phyloP scores from a whole-genome alignment of 1,284 basidiomycete species.

The Papiliotrema laurentii region DNA sequence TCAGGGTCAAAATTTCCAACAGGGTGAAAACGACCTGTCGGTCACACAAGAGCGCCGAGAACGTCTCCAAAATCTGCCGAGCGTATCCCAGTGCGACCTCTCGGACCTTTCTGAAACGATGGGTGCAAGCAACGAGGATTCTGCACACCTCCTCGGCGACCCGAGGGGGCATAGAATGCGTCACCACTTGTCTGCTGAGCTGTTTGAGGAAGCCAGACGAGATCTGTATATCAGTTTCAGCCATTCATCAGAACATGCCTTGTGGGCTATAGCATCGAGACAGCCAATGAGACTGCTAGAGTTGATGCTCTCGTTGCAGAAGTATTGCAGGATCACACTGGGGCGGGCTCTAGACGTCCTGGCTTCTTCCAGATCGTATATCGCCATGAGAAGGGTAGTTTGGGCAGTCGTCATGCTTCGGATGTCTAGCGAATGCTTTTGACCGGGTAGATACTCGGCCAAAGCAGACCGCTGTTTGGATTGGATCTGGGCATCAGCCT shows the following conservation, averaged over 20 bases:
- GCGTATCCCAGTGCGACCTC: constrained; percentile 78
- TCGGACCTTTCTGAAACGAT: constrained; percentile 75
- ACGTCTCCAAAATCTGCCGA: constrained; percentile 80
- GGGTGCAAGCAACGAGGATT: constrained; percentile 75
- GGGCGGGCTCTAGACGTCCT: constrained; percentile 74
- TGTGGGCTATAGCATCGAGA: constrained; percentile 82
- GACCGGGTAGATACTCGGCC: constrained; percentile 59
- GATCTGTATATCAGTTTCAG: constrained; percentile 28
- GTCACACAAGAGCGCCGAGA: constrained; percentile 92
- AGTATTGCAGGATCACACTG: constrained; percentile 81
- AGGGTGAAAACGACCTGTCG: constrained; percentile 80
- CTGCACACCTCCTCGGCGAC: constrained; percentile 70
- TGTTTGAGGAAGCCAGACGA: constrained; percentile 56
- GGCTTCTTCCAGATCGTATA: constrained; percentile 86
- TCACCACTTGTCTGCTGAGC: constrained; percentile 66
- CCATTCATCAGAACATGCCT: constrained; percentile 53
- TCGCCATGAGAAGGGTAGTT: constrained; percentile 77
- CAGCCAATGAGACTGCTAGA: constrained; percentile 60
- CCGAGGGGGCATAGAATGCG: constrained; percentile 70
- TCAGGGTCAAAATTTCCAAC: constrained; percentile 83
- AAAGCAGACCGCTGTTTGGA: constrained; percentile 63
- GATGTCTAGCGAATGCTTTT: constrained; percentile 65
- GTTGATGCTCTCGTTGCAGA: constrained; percentile 83
- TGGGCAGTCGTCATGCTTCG: constrained; percentile 75
- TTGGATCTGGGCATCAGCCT: constrained; percentile 55